These are phyloP conservation scores for Curvularia eragrostidis DNA, from an alignment of 2,329 filamentous ascomycete genomes.

Conservation along the genomic window DNA sequence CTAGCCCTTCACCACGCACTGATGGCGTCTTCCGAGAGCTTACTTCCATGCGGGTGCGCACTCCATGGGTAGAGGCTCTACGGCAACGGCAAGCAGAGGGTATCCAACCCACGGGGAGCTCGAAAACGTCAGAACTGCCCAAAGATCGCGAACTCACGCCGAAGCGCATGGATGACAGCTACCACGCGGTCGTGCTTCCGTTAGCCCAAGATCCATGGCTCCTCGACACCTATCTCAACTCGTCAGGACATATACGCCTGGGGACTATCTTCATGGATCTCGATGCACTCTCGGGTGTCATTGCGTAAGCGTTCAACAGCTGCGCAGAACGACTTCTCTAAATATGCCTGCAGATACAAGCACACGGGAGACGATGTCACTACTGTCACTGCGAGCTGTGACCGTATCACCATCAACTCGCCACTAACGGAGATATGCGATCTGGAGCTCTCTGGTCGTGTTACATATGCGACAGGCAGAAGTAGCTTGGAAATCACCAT, in stretches of 20 bases:
- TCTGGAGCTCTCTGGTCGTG: conserved; percentile 72
- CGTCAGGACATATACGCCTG: conserved; percentile 73
- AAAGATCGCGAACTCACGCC: conserved; percentile 65
- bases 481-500: conserved; percentile 77
- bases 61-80: conserved; percentile 73
- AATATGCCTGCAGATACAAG: conserved; percentile 59
- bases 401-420: conserved; percentile 71
- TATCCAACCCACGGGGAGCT: conserved; percentile 38
- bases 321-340: conserved; percentile 51
- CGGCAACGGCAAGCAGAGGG: conserved; percentile 57
- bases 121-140: conserved; percentile 45
- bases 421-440: conserved; percentile 80
- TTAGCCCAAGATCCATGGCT: conserved; percentile 78
- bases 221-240: conserved; percentile 78
- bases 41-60: conserved; percentile 56
- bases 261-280: conserved; percentile 81
- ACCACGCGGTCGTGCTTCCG: conserved; percentile 71
- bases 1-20: conserved; percentile 45
- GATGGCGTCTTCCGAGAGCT: conserved; percentile 68
- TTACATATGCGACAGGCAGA: conserved; percentile 74
- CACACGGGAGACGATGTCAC: conserved; percentile 70
- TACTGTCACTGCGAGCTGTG: conserved; percentile 69
- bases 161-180: conserved; percentile 74
- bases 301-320: conserved; percentile 66
- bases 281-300: conserved; percentile 76